Evolutionary conservation across 768 basidiomycete species (phyloP).

Genomic region (Phaeotremella skinneri): DNA sequence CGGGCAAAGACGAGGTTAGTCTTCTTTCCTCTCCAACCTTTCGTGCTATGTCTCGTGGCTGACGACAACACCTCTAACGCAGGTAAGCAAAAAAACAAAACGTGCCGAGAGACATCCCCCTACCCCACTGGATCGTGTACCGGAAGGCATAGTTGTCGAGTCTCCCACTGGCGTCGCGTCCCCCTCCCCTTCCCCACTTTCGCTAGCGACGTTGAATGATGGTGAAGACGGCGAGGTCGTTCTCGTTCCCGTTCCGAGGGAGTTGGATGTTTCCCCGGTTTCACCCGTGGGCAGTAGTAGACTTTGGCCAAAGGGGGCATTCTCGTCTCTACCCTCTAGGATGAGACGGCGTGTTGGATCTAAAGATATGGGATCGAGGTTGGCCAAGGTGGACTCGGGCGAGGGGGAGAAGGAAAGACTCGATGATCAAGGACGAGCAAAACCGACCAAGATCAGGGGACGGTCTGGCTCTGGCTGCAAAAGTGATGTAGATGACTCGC

Average conservation of each 20-base stretch:
- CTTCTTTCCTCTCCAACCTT: not conserved
- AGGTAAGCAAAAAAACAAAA: constrained; percentile 32
- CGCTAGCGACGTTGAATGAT: not conserved
- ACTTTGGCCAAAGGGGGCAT: not conserved
- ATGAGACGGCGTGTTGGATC: constrained; percentile 1
- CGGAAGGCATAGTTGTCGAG: constrained; percentile 6
- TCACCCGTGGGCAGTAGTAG: not conserved
- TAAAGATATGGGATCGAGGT: not conserved
- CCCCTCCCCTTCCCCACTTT: not conserved
- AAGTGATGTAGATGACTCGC: not conserved
- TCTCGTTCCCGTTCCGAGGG: not conserved
- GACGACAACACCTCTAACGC: not conserved
- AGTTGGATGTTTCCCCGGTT: not conserved
- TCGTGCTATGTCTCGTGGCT: not conserved
- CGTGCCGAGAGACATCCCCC: constrained; percentile 2
- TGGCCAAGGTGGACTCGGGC: not conserved
- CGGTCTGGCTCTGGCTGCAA: not conserved
- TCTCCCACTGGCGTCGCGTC: not conserved
- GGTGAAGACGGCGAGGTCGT: constrained; percentile 8
- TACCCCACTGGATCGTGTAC: constrained; percentile 12
- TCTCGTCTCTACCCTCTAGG: not conserved
- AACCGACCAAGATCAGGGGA: not conserved
- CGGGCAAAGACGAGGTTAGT: constrained; percentile 49
- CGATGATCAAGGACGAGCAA: not conserved
- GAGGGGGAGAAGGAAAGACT: not conserved